Percentiles rank a stretch among this genome's conserved stretches.
Conservation (phyloP, 2,329 filamentous ascomycete genomes). For the Xylaria sp. region DNA sequence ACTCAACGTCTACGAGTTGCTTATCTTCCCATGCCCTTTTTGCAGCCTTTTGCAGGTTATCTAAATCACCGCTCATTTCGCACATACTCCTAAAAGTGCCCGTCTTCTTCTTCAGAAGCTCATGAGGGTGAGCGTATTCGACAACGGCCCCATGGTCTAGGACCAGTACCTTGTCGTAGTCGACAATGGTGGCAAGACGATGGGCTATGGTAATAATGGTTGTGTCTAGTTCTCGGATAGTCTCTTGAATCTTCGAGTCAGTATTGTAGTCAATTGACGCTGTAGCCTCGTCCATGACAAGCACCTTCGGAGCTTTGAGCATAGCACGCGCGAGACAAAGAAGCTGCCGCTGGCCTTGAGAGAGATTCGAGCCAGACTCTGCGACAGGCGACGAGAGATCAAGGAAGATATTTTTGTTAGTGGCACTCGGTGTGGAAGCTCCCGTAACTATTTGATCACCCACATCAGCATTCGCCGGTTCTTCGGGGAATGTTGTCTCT, state of each 20-base stretch:
- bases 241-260: constrained; percentile 95
- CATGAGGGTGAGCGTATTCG: constrained; percentile 91
- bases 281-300: constrained; percentile 99
- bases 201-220: constrained; percentile 98
- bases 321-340: constrained; percentile 92
- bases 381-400: constrained; percentile 85
- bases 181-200: constrained; percentile 93
- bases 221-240: constrained; percentile 90
- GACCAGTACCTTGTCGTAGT: constrained; percentile 97
- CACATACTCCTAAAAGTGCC: constrained; percentile 74
- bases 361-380: constrained; percentile 93
- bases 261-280: constrained; percentile 97
- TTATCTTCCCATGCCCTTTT: constrained; percentile 62
- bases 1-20: constrained; percentile 55
- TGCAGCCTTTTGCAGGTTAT: constrained; percentile 62
- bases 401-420: constrained; percentile 95
- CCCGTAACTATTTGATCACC: constrained; percentile 38
- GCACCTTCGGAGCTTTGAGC: constrained; percentile 87
- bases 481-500: constrained; percentile 29
- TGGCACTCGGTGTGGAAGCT: constrained; percentile 56
- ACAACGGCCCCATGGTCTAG: constrained; percentile 88
- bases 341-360: constrained; percentile 94
- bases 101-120: constrained; percentile 77
- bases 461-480: constrained; percentile 20
- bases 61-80: constrained; percentile 70